Base-by-base conservation (phyloP, 1,284 basidiomycete species). In the Lignosus rhinocerotis region DNA sequence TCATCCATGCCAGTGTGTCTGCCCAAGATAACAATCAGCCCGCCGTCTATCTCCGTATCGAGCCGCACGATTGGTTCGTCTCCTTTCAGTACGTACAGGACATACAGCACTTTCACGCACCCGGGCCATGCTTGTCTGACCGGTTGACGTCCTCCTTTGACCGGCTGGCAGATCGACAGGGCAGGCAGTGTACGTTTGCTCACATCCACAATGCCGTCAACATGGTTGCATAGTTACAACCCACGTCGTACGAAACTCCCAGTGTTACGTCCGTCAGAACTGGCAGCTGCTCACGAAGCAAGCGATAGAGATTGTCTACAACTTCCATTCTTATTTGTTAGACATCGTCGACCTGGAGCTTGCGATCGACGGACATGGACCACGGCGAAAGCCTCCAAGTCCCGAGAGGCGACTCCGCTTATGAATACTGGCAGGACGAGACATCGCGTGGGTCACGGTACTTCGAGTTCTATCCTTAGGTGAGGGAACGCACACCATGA, bases 191-290 rank as follows among this genome's bases (percentile, higher is more conserved):
- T 61, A 9, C 32, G 45, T 54, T n/a, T 32, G 19, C 36, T 19
- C 16, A 11, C 36, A 16, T 16, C 16, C 11, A 10, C 36, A 38
- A 10, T 38, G 16, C 36, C 16, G 10, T 11, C 36, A 38, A 10
- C 2, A 11, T 38, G 11, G 36, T 10, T 16, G 10, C 36, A 42
- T 17, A 25, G 25, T 25, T 25, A 25, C 25, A 25, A 42, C 39
- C 6, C 8, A 42, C n/a, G 11, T 11, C n/a, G 17, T 17, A 12
- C n/a, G 2, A 25, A 25, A 25, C 25, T 6, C 17, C n/a, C 45
- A 64, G 62, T 66, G 62, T 49, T 56, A 62, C 21, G 53, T 66
- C n/a, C 62, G 65, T 6, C 42, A 53, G 19, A 61, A 64, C 38
- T 51, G 59, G 30, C 46, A 58, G 44, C 56, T 45, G 6, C 53